These are phyloP conservation scores for Fraxinus ornus DNA, from an alignment of 305 asterid genomes.

Conservation along the genomic window DNA sequence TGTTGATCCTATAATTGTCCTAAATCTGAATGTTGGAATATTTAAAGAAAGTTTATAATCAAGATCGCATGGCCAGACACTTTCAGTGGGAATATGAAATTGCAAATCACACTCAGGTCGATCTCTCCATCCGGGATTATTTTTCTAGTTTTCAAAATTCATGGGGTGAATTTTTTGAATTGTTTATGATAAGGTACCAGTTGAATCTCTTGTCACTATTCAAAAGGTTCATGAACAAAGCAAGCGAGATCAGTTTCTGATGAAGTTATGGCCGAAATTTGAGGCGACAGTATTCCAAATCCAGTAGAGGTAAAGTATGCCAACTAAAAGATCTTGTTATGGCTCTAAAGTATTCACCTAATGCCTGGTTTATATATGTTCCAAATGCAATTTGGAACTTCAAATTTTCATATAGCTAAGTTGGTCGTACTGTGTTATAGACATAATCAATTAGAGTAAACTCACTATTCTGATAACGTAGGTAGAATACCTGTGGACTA, in stretches of 20 bases:
- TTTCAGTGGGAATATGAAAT: conserved; percentile 10
- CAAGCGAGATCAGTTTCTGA: too few species aligned
- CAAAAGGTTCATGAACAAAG: not conserved
- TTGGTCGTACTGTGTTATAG: not conserved
- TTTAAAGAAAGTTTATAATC: not conserved
- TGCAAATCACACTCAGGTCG: not conserved
- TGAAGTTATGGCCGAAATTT: not conserved
- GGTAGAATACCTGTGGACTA: not conserved
- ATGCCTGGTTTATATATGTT: not conserved
- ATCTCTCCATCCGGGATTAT: too few species aligned
- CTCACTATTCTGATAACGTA: not conserved
- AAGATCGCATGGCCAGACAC: not conserved
- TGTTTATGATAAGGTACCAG: too few species aligned
- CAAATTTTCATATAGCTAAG: not conserved
- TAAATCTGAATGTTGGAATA: not conserved
- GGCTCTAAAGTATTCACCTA: not conserved
- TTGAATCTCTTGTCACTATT: not conserved
- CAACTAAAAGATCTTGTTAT: not conserved
- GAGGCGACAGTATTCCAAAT: too few species aligned
- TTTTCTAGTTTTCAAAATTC: too few species aligned
- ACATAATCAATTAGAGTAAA: not conserved
- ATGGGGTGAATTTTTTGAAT: too few species aligned
- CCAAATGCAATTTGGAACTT: not conserved
- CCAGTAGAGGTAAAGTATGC: not conserved
- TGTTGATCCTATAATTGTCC: not conserved